Evolutionary conservation across 2,329 filamentous ascomycete genomes (phyloP).

Genomic region (Cylindrodendrum hubeiense): DNA sequence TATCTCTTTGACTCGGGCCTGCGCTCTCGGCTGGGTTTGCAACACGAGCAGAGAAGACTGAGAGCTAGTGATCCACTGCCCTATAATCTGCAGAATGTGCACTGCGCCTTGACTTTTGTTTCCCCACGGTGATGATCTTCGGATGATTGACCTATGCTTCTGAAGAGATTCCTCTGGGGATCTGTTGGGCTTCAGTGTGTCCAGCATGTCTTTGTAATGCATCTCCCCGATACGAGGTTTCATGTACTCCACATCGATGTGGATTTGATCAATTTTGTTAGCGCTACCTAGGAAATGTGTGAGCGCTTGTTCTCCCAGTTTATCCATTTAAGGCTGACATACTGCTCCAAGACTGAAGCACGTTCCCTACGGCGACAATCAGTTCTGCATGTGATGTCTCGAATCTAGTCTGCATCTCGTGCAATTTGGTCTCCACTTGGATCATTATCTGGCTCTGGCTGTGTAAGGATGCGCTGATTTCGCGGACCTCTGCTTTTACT

Average conservation of each 20-base stretch:
- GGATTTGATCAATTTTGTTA: background rate
- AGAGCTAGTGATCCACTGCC: conserved; percentile 4
- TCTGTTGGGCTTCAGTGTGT: background rate
- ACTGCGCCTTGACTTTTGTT: background rate
- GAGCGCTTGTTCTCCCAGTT: no score
- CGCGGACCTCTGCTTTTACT: background rate
- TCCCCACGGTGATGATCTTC: background rate
- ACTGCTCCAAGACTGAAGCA: no score
- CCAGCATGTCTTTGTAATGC: conserved; percentile 2
- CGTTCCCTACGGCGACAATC: no score
- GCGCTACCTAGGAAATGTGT: background rate
- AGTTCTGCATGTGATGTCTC: no score
- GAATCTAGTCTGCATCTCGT: no score
- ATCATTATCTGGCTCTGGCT: no score
- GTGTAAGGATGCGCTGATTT: no score
- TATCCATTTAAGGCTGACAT: no score
- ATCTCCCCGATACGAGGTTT: background rate
- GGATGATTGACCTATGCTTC: conserved; percentile 4
- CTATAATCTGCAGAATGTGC: no score
- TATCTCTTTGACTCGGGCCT: conserved; percentile 10
- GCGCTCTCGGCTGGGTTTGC: background rate
- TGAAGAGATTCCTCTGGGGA: background rate
- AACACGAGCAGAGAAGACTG: conserved; percentile 9
- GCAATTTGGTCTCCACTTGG: no score
- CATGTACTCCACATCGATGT: background rate